Base-by-base conservation (phyloP, 169 alveolate species). In the Babesia microti region DNA sequence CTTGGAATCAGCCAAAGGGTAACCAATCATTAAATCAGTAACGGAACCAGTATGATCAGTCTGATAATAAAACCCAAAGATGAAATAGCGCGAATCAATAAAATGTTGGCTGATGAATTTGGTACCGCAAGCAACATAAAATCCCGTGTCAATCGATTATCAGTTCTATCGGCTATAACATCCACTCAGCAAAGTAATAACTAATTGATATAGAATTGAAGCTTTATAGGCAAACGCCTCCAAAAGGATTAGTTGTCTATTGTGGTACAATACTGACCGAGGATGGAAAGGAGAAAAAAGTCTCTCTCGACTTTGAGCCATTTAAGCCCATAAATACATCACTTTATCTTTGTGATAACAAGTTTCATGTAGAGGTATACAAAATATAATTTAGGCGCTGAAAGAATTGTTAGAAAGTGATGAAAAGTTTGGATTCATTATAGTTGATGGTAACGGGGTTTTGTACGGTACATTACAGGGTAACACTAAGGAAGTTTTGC, bases 391-490 rank as follows among this genome's bases (percentile, higher is more conserved):
- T 4, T 27, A 55, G 65, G 79, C 79, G 0, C 58, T 83, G 22
- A 56, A 83, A 55, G 91, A 85, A 55, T 72, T 86, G 51, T 60
- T 86, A 19, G 95, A 88, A 48, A 76, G 87, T 26, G 98, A 95
- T 58, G 97, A 91, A 48, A 93, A 90, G 61, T 96, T 94, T 61
- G 99, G 99, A 6, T 94, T 96, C 70, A 88, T 96, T 50, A 78
- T 94, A 41, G 89, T 94, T 83, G 99, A 94, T 65, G 99, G 99
- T 59, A 89, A 85, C 60, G 99, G 99, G 9, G 88, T 97, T 11
- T 82, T 94, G 4, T 93, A 85, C 67, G 99, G 98, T 0, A 88
- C 96, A 1, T 84, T 96, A 19, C 93, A 92, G 61, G 99, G 98
- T 39, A 87, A 87, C 40, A 66, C 91, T 19, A 87, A 89, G 69